Percentiles rank a stretch among this genome's conserved stretches.
Conservation (phyloP, 2,329 filamentous ascomycete genomes). For the Fusarium denticulatum region DNA sequence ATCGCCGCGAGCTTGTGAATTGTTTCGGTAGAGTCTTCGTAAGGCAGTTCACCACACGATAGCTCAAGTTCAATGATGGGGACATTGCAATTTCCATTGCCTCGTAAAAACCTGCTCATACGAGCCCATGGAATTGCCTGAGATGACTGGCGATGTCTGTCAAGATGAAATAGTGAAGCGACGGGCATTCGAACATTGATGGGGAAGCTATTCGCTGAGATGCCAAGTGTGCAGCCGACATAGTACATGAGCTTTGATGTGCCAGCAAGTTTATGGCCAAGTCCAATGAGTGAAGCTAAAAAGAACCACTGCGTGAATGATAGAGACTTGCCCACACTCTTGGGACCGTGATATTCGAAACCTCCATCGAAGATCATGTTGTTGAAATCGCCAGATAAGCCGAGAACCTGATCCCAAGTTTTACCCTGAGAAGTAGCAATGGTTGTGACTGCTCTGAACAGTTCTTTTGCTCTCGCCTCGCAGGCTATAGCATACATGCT, state of each 20-base stretch:
- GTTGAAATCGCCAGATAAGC: neutral
- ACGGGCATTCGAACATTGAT: neutral
- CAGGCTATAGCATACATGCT: neutral
- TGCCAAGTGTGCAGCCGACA: neutral
- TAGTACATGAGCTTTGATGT: neutral
- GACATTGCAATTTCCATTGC: neutral
- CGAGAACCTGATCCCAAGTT: neutral
- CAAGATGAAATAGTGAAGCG: neutral
- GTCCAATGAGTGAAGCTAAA: accelerated
- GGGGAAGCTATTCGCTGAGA: neutral
- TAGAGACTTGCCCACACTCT: neutral
- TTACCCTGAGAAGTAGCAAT: neutral
- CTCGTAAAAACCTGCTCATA: neutral
- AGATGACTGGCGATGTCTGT: neutral
- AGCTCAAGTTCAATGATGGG: neutral
- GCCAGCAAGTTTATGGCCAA: neutral
- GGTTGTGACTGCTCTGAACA: accelerated
- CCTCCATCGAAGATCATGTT: neutral
- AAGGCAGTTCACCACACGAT: neutral
- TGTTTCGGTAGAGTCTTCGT: neutral
- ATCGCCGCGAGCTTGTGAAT: neutral
- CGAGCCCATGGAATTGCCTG: neutral
- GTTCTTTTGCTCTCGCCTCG: neutral
- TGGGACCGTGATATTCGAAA: neutral
- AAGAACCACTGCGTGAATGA: neutral